Evolutionary conservation across 75 land plant species (phyloP).

Genomic region (Picea glauca): DNA sequence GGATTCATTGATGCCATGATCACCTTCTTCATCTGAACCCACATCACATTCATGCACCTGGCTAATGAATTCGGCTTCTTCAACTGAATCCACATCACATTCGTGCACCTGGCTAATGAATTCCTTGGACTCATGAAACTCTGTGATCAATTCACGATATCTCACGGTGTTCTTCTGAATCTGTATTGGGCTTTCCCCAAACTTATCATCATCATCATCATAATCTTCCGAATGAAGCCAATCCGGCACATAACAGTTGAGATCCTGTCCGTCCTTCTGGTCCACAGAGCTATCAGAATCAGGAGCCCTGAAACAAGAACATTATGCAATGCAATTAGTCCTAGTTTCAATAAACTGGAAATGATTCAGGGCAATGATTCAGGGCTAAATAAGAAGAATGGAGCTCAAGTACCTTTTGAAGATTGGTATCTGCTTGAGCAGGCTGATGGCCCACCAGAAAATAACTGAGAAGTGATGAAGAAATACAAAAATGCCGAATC

Average conservation of each 20-base stretch:
- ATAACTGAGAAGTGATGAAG: not conserved
- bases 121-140: not conserved
- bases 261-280: not conserved
- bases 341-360: not conserved
- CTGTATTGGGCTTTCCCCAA: not conserved
- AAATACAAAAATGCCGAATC: not conserved
- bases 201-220: too few species aligned
- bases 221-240: not conserved
- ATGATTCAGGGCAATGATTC: too few species aligned
- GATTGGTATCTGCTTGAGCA: not conserved
- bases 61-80: too few species aligned
- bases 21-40: too few species aligned
- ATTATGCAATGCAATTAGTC: not conserved
- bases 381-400: not conserved
- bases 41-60: too few species aligned
- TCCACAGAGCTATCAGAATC: not conserved
- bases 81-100: not conserved
- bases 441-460: not conserved
- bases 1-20: too few species aligned
- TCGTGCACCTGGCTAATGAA: slow-evolving; percentile 3
- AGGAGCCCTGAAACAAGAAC: not conserved
- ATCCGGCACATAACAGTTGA: not conserved
- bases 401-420: not conserved
- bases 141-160: not conserved
- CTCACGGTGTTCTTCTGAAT: slow-evolving; percentile 4